Evolutionary conservation across 208 protist genomes (phyloP).

Genomic region (Angomonas deanei): DNA sequence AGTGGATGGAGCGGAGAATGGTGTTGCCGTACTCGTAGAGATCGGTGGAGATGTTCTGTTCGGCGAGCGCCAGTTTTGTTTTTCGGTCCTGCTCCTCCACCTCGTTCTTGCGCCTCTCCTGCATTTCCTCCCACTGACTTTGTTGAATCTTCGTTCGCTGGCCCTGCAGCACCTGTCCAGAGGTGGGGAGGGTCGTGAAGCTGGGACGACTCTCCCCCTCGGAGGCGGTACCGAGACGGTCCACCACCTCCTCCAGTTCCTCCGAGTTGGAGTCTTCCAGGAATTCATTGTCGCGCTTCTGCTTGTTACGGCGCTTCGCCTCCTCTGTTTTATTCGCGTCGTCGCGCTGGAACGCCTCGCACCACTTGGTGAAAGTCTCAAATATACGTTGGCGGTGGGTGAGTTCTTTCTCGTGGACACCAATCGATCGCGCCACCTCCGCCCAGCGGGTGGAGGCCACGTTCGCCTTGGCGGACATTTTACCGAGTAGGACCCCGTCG

Average conservation of each 20-base stretch:
- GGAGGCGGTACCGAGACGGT: neutral
- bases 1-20: constrained; percentile 12
- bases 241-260: constrained; percentile 5
- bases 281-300: neutral
- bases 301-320: neutral
- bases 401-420: constrained; percentile 58
- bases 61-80: neutral
- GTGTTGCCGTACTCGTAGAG: neutral
- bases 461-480: constrained; percentile 39
- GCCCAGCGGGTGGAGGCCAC: constrained; percentile 70
- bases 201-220: neutral
- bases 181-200: constrained; percentile 3
- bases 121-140: constrained; percentile 4
- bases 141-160: neutral
- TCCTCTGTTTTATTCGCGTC: neutral
- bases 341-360: constrained; percentile 26
- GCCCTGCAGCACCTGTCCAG: neutral
- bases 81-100: neutral
- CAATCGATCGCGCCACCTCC: constrained; percentile 56
- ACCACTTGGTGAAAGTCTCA: constrained; percentile 77
- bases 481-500: constrained; percentile 45
- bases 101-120: constrained; percentile 1
- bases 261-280: neutral
- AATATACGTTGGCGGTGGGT: constrained; percentile 70
- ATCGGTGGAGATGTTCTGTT: neutral